phyloP scores from a whole-genome alignment of 2,329 filamentous ascomycete species.

The Verticillium tricorpus region DNA sequence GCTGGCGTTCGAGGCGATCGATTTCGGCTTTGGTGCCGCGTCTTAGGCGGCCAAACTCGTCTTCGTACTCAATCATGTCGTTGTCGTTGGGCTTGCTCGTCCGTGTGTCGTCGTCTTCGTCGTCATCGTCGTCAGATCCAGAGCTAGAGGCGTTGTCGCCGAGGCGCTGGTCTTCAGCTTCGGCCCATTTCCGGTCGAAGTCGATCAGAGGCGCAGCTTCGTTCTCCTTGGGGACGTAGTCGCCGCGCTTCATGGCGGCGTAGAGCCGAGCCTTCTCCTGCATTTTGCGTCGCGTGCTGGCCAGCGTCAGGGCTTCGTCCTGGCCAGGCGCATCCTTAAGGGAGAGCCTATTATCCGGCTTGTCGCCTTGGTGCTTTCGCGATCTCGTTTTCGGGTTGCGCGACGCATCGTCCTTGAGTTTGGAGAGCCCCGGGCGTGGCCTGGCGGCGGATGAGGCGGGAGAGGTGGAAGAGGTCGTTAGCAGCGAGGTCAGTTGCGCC shows the following conservation, averaged over 20 bases:
- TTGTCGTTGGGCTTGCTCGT: constrained; percentile 31
- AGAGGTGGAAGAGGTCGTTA: constrained; percentile 47
- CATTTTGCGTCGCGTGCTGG: constrained; percentile 73
- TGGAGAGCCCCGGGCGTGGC: constrained; percentile 46
- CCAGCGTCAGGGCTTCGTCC: constrained; percentile 64
- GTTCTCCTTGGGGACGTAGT: constrained; percentile 66
- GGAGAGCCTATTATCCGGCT: constrained; percentile 36
- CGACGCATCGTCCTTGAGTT: constrained; percentile 45
- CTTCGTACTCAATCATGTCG: constrained; percentile 78
- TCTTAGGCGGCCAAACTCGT: constrained; percentile 86
- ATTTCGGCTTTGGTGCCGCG: constrained; percentile 67
- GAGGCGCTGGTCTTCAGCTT: constrained; percentile 48
- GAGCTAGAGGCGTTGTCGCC: constrained; percentile 54
- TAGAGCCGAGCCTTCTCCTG: constrained; percentile 88
- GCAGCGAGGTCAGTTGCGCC: constrained; percentile 80
- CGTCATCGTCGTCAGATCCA: constrained; percentile 29
- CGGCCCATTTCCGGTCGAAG: constrained; percentile 95
- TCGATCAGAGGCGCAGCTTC: constrained; percentile 71
- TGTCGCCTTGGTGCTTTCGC: constrained; percentile 24
- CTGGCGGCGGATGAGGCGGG: constrained; percentile 35
- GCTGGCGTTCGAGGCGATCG: constrained; percentile 56
- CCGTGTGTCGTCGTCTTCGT: constrained; percentile 19
- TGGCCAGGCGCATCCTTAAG: constrained; percentile 50
- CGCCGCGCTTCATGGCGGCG: constrained; percentile 84
- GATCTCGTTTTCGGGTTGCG: constrained; percentile 47